A percentile compares a stretch with the other conserved stretches of the same genome.
These are phyloP conservation scores for Allium cepa DNA, from an alignment of 106 monocot species.

Conservation along the genomic window DNA sequence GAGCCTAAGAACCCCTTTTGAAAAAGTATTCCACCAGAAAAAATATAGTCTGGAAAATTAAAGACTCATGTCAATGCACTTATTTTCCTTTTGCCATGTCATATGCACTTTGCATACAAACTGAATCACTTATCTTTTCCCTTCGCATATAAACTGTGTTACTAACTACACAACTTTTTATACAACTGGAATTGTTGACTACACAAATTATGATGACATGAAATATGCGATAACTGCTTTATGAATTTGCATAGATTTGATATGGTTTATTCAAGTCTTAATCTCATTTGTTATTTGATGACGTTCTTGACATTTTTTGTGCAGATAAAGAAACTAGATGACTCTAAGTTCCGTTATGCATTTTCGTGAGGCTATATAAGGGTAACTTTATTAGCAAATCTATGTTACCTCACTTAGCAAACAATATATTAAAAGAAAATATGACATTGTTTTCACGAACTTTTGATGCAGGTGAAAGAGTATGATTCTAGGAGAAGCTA, in stretches of 20 bases:
- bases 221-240: slow-evolving; percentile 68
- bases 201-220: slow-evolving; percentile 94
- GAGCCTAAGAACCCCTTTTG: too few species aligned
- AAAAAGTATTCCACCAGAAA: too few species aligned
- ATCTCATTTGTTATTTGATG: background rate
- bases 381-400: slow-evolving; percentile 19
- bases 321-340: slow-evolving; percentile 86
- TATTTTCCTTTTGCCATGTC: too few species aligned
- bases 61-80: too few species aligned
- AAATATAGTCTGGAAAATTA: too few species aligned
- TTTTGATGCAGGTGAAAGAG: slow-evolving; percentile 9
- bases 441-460: background rate
- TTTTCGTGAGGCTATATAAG: slow-evolving; percentile 66
- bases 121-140: too few species aligned
- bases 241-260: background rate
- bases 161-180: background rate
- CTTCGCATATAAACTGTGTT: too few species aligned
- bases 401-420: background rate
- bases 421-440: background rate
- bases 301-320: background rate
- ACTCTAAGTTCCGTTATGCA: slow-evolving; percentile 84
- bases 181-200: slow-evolving; percentile 77
- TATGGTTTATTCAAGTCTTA: background rate
- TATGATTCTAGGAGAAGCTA: slow-evolving; percentile 17
- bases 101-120: too few species aligned